Evolutionary conservation across 306 rosid species (phyloP), one percentile per base, ranked within the genome.

Genomic region (Castanopsis chinensis): DNA sequence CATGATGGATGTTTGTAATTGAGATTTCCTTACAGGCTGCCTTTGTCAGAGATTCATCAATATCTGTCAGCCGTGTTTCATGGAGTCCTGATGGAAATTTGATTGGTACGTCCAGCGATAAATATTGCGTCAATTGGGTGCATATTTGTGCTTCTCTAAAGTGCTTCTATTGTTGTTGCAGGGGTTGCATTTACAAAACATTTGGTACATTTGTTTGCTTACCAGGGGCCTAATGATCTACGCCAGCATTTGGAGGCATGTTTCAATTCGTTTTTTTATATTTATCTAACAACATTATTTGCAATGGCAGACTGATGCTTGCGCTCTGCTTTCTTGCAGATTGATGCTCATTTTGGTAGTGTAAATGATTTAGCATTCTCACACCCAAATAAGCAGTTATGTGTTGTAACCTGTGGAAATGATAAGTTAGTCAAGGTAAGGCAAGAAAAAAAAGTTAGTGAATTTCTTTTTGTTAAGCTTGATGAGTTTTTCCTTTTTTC

Each of bases 301-400:
- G 58, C 81, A 35, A 65, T 56, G 73, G 77, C 81, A 75, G 77
- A 76, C 74, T 82, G 65, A 54, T 70, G 74, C 64, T 71, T 56
- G 72, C 28, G 1, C 72, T 67, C 55, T n/a, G 77, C 87, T 49
- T 58, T 49, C 72, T 76, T 82, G 76, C 82, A 94, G 98, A 81
- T 90, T 80, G 92, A 90, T 74, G 97, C 98, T 86, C 97, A 94
- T 70, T 64, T 60, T 80, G 98, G 98, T 71, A 78, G 86, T n/a
- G 98, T 94, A 81, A 94, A 94, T 77, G 98, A 94, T 87, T 84
- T 94, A 87, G 96, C 96, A 55, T 94, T 92, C 85, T 93, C 97
- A 73, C 83, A 92, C 88, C 96, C 92, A 45, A 89, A 92, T 74
- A 90, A 88, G 64, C 93, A 92, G 82, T 89, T 88, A 7, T 92